These are phyloP conservation scores for Trapa bicornis DNA, from an alignment of 345 rosid species.

Conservation along the genomic window DNA sequence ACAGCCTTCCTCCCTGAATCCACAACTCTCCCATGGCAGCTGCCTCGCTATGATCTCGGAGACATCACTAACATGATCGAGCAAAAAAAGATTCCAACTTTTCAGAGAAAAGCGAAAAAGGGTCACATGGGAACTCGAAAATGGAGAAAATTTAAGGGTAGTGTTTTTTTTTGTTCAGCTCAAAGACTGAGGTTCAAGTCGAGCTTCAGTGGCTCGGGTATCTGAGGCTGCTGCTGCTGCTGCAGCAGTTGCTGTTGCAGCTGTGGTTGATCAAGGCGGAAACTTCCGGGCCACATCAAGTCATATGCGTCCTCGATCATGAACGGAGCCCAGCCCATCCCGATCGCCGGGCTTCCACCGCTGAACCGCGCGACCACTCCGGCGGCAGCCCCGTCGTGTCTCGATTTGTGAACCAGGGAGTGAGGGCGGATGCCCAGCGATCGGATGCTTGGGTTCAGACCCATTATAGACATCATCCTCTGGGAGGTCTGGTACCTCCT, in stretches of 20 bases:
- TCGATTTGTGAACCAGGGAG: conserved; percentile 40
- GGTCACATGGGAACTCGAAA: neutral
- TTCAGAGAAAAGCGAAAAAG: neutral
- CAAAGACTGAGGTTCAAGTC: conserved; percentile 59
- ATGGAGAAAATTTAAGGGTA: neutral
- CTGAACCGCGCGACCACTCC: conserved; percentile 31
- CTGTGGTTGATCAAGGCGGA: conserved; percentile 35
- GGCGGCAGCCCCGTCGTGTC: conserved; percentile 24
- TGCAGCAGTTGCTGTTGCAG: conserved; percentile 11
- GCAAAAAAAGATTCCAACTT: conserved; percentile 10
- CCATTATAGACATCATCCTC: conserved; percentile 40
- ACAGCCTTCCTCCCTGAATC: neutral
- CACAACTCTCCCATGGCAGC: neutral
- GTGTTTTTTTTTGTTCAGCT: neutral
- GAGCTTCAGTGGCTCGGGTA: conserved; percentile 23
- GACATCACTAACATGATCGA: conserved; percentile 1
- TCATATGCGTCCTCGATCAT: conserved; percentile 29
- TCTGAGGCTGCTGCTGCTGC: conserved; percentile 1
- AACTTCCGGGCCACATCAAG: conserved; percentile 67
- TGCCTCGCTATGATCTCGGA: neutral
- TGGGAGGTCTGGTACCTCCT: conserved; percentile 45
- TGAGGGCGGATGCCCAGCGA: conserved; percentile 54
- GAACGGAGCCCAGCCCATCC: conserved; percentile 27
- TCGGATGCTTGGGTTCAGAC: conserved; percentile 26
- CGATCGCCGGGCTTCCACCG: conserved; percentile 22